phyloP scores from a whole-genome alignment of 1,284 basidiomycete species.

The Inonotus obliquus region DNA sequence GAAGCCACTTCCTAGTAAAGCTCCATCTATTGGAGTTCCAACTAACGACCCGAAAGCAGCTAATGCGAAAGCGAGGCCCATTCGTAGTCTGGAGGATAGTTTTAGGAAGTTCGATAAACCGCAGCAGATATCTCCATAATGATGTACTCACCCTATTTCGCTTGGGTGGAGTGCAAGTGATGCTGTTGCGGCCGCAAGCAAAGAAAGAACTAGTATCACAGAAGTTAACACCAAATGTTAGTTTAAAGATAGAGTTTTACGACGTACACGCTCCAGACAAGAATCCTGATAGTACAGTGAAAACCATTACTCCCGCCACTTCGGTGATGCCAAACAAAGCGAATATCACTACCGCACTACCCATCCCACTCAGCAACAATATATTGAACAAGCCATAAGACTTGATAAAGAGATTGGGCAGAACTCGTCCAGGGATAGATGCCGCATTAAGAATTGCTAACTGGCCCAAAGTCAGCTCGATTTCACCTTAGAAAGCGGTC shows the following conservation, averaged over 20 bases:
- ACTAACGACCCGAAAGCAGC: constrained; percentile 3
- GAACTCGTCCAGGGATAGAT: constrained; percentile 36
- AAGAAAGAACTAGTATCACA: constrained; percentile 2
- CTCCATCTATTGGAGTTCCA: constrained; percentile 44
- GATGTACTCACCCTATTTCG: constrained; percentile 11
- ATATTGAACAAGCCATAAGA: background rate
- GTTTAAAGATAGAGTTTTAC: background rate
- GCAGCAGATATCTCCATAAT: background rate
- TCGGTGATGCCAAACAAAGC: constrained; percentile 20
- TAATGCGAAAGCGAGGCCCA: constrained; percentile 33
- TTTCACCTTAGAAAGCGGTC: too few relatives aligned
- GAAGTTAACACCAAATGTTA: constrained; percentile 1
- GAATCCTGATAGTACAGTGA: constrained; percentile 21
- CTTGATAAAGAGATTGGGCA: constrained; percentile 24
- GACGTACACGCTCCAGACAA: constrained; percentile 22
- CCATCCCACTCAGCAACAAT: constrained; percentile 1
- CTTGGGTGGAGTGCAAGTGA: constrained; percentile 6
- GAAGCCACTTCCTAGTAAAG: constrained; percentile 35
- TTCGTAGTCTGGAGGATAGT: constrained; percentile 20
- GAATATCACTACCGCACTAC: constrained; percentile 20
- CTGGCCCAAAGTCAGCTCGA: constrained; percentile 22
- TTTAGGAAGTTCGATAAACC: background rate
- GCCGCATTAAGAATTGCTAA: constrained; percentile 36
- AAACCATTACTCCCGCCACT: constrained; percentile 11
- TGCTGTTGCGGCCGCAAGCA: constrained; percentile 1